A percentile compares a stretch with the other conserved stretches of the same genome.
Evolutionary conservation across 139 green algal genomes (phyloP).

Genomic region (Nannochloris sp.): DNA sequence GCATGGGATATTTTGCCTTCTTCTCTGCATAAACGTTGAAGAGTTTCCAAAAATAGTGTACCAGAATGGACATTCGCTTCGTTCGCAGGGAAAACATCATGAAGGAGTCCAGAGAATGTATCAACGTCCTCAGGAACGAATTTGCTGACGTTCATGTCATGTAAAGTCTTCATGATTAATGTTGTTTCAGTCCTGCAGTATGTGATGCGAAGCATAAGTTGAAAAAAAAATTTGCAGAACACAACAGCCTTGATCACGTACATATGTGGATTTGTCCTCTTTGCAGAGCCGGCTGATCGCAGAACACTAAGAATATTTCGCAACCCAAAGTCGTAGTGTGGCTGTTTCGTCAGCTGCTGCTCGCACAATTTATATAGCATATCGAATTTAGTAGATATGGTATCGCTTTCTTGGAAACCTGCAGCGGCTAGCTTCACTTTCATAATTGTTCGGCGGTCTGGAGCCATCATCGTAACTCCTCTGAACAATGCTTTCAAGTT

Average conservation of each 20-base stretch:
- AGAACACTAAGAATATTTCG: slow-evolving; percentile 90
- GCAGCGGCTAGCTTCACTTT: slow-evolving; percentile 91
- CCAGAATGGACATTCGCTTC: slow-evolving; percentile 67
- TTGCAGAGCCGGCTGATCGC: slow-evolving; percentile 77
- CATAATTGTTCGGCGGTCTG: slow-evolving; percentile 94
- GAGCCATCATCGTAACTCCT: slow-evolving; percentile 97
- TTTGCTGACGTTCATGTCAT: slow-evolving; percentile 98
- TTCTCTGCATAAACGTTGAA: slow-evolving; percentile 53
- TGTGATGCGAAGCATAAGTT: slow-evolving; percentile 17
- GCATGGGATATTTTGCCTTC: slow-evolving; percentile 64
- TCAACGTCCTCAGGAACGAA: slow-evolving; percentile 94
- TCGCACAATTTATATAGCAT: slow-evolving; percentile 94
- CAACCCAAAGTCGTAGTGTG: slow-evolving; percentile 96
- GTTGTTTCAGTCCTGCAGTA: slow-evolving; percentile 35
- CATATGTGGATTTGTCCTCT: slow-evolving; percentile 75
- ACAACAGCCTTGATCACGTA: slow-evolving; percentile 22
- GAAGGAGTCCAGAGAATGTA: slow-evolving; percentile 87
- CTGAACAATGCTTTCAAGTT: slow-evolving; percentile 96
- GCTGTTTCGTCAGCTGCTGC: slow-evolving; percentile 94
- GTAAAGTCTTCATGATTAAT: slow-evolving; percentile 76
- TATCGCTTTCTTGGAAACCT: slow-evolving; percentile 90
- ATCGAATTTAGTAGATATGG: slow-evolving; percentile 91
- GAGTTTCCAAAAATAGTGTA: slow-evolving; percentile 56
- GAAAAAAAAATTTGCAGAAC: not conserved
- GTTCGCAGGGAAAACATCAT: slow-evolving; percentile 86